Evolutionary conservation across 176 grass and related monocot genomes (phyloP).

Genomic region (Oryza officinalis): DNA sequence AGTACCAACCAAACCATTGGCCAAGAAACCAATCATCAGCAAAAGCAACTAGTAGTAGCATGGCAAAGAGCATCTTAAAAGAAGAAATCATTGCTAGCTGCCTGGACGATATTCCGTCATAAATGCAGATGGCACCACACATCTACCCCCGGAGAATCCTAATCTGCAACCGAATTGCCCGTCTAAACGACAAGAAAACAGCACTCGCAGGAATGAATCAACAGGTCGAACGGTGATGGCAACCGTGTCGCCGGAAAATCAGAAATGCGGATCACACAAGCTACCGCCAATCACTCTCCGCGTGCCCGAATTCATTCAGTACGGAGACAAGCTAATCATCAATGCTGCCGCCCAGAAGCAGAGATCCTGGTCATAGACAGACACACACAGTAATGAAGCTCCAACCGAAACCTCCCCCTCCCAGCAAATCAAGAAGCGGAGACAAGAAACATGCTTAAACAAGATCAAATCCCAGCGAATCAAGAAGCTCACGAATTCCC

Average conservation of each 20-base stretch:
- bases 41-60: not conserved
- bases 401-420: not conserved
- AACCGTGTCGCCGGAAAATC: not conserved
- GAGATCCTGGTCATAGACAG: not conserved
- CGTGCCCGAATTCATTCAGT: not conserved
- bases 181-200: not conserved
- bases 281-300: not conserved
- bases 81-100: not conserved
- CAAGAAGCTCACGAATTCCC: not conserved
- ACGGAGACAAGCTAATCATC: not conserved
- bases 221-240: not conserved
- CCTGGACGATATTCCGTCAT: constrained; percentile 40
- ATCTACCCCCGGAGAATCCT: not conserved
- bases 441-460: not conserved
- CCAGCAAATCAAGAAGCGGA: not conserved
- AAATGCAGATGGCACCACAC: constrained; percentile 39
- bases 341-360: constrained; percentile 35
- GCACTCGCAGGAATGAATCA: not conserved
- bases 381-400: not conserved
- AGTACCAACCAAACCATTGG: not conserved
- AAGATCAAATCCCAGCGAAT: constrained; percentile 30
- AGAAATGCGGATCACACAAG: constrained; percentile 28
- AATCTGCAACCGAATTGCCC: constrained; percentile 26
- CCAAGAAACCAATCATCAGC: constrained; percentile 15
- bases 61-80: constrained; percentile 32